Evolutionary conservation across 1,284 basidiomycete species (phyloP).

Genomic region (Trichosporon inkin): DNA sequence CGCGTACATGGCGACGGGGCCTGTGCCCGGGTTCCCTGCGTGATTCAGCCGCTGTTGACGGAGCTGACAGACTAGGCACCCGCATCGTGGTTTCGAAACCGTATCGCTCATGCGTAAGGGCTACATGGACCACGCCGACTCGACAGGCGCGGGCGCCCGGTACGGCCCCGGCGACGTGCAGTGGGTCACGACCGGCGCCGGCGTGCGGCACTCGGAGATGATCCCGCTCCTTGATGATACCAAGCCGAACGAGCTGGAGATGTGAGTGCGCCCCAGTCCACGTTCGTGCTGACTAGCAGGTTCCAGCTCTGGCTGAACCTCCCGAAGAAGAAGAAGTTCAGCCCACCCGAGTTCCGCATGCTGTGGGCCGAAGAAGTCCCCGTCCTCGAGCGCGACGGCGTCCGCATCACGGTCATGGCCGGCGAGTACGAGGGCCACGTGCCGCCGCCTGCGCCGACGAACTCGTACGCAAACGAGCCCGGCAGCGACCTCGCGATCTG

Average conservation of each 20-base stretch:
- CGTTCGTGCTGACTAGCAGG: background rate
- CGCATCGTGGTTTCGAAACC: constrained; percentile 21
- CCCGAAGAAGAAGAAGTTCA: constrained; percentile 15
- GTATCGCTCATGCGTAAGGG: constrained; percentile 16
- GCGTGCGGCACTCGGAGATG: constrained; percentile 75
- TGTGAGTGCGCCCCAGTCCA: background rate
- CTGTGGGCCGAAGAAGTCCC: constrained; percentile 19
- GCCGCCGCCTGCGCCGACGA: constrained; percentile 12
- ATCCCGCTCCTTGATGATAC: constrained; percentile 17
- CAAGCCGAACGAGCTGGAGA: constrained; percentile 12
- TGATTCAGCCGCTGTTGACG: background rate
- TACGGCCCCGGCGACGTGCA: constrained; percentile 70
- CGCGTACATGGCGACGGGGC: constrained; percentile 17
- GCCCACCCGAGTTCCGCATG: constrained; percentile 20
- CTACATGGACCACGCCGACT: constrained; percentile 22
- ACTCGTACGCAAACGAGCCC: constrained; percentile 18
- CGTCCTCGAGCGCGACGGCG: constrained; percentile 12
- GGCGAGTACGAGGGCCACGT: constrained; percentile 17
- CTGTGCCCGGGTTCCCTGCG: constrained; percentile 18
- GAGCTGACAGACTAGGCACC: constrained; percentile 8
- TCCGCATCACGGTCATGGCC: constrained; percentile 14
- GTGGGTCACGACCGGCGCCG: constrained; percentile 82
- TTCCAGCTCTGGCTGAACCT: constrained; percentile 26
- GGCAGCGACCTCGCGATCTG: constrained; percentile 19
- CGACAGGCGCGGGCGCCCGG: constrained; percentile 19